A percentile compares a stretch with the other conserved stretches of the same genome.
These are phyloP conservation scores for Strobilomyces echinocephalus DNA, from an alignment of 768 basidiomycete species.

Conservation along the genomic window DNA sequence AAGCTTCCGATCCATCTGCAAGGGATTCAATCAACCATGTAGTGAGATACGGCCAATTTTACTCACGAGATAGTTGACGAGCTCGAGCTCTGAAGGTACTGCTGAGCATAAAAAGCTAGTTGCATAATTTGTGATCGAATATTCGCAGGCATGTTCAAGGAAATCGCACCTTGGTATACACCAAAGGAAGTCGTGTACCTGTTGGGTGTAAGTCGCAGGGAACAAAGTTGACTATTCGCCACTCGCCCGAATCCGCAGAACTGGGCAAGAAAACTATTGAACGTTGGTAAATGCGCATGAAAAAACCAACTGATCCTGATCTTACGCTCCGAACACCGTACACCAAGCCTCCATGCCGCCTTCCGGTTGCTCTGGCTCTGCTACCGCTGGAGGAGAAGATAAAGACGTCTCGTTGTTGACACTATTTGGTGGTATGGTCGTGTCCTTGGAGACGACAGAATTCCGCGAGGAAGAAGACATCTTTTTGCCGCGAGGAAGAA, in stretches of 20 bases:
- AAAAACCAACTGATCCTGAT: background rate
- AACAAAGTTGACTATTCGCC: fast-evolving
- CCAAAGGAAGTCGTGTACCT: constrained; percentile 23
- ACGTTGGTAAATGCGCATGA: background rate
- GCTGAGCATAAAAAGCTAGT: constrained; percentile 21
- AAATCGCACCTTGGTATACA: constrained; percentile 24
- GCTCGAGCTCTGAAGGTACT: constrained; percentile 19
- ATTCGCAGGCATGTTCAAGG: background rate
- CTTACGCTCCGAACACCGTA: constrained; percentile 25
- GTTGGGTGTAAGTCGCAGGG: background rate
- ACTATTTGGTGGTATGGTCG: background rate
- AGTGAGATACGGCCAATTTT: no score
- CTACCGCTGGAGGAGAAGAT: background rate
- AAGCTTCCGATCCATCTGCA: constrained; percentile 28
- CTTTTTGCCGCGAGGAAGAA: background rate
- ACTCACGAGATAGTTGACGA: constrained; percentile 24
- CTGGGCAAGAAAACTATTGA: constrained; percentile 22
- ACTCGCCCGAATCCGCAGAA: constrained; percentile 27
- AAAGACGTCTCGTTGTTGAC: background rate
- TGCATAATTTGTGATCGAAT: background rate
- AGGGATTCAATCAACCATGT: background rate
- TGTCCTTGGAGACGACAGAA: background rate
- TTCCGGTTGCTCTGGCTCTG: constrained; percentile 9
- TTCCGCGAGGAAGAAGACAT: background rate
- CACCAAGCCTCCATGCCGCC: constrained; percentile 23